phyloP scores from a whole-genome alignment of 129 eudicot species.

The Arctium minus region DNA sequence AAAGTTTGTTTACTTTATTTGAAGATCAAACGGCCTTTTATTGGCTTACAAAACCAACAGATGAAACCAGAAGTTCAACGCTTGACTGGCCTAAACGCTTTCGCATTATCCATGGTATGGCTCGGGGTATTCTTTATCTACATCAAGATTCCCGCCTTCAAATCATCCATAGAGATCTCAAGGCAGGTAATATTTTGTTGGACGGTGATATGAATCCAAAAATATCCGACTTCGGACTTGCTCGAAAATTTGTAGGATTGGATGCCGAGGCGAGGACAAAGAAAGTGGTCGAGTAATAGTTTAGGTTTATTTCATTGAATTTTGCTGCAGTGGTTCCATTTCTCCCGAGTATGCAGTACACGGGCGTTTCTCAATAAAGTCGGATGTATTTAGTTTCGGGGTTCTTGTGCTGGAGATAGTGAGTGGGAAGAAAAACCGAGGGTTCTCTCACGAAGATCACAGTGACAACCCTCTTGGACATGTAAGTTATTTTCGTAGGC shows the following conservation, averaged over 20 bases:
- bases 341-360: conserved; percentile 5
- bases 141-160: conserved; percentile 3
- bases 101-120: too few relatives aligned
- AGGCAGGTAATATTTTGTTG: neutral
- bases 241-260: neutral
- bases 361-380: neutral
- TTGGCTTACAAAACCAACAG: neutral
- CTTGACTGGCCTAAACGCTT: too few relatives aligned
- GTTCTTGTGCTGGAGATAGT: neutral
- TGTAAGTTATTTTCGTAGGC: neutral
- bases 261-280: neutral
- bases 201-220: conserved; percentile 1
- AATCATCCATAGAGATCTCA: conserved; percentile 1
- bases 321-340: neutral
- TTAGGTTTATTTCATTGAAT: neutral
- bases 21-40: too few relatives aligned
- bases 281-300: neutral
- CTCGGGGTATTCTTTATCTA: neutral
- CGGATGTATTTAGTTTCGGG: conserved; percentile 11
- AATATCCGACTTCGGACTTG: too few relatives aligned
- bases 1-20: too few relatives aligned
- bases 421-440: conserved; percentile 16
- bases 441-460: conserved; percentile 6
- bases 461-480: conserved; percentile 6
- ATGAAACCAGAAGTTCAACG: neutral